Conservation (phyloP, 257 asterid species). For the Thymus mandschuricus region DNA sequence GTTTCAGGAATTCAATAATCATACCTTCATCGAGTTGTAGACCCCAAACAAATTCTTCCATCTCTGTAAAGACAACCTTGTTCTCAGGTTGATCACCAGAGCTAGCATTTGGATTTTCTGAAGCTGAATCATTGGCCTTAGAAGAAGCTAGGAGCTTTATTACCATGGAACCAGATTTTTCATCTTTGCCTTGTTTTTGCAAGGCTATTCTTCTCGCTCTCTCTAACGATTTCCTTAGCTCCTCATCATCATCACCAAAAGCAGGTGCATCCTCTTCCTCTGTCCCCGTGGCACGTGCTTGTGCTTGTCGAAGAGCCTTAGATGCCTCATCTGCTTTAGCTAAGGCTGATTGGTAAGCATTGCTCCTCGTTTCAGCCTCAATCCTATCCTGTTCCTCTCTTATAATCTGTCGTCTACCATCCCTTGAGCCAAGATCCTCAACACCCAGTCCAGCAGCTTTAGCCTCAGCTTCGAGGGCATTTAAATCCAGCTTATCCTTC, state of each 20-base stretch:
- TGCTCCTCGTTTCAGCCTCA: constrained; percentile 79
- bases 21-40: constrained; percentile 93
- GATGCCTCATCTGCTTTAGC: constrained; percentile 93
- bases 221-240: constrained; percentile 83
- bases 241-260: constrained; percentile 90
- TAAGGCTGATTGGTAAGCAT: constrained; percentile 73
- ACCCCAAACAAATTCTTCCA: constrained; percentile 99
- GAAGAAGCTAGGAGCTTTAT: constrained; percentile 62
- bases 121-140: constrained; percentile 39
- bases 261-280: constrained; percentile 70
- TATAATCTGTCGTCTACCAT: constrained; percentile 66
- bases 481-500: constrained; percentile 82
- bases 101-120: constrained; percentile 45
- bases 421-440: constrained; percentile 90
- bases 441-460: constrained; percentile 82
- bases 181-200: constrained; percentile 59
- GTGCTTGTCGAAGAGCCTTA: constrained; percentile 76
- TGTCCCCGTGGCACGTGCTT: constrained; percentile 31
- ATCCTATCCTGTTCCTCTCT: constrained; percentile 76
- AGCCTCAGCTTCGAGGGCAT: constrained; percentile 97
- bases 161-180: constrained; percentile 50
- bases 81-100: constrained; percentile 69
- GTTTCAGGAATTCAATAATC: neutral
- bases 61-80: constrained; percentile 90
- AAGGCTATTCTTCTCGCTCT: constrained; percentile 87